Evolutionary conservation across 1,284 basidiomycete species (phyloP).

Genomic region (Tilletiaria anomala): DNA sequence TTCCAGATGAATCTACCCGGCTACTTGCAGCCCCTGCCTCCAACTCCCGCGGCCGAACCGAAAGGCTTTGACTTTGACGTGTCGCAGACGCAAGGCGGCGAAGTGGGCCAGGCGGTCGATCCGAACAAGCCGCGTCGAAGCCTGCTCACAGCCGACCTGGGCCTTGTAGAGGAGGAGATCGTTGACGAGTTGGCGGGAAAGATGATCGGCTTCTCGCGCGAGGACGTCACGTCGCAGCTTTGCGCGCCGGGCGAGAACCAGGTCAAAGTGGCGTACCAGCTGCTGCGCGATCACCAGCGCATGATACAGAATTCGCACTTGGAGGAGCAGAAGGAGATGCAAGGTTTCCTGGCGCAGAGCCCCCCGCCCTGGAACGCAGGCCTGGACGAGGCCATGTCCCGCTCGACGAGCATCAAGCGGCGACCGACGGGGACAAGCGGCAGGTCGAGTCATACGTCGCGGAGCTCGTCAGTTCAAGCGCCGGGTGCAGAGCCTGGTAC

Average conservation of each 20-base stretch:
- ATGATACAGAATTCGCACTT: slow-evolving; percentile 54
- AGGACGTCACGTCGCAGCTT: slow-evolving; percentile 72
- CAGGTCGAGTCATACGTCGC: no score
- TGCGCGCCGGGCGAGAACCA: slow-evolving; percentile 77
- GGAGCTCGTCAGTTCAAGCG: no score
- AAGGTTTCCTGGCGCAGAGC: slow-evolving; percentile 44
- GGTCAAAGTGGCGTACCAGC: slow-evolving; percentile 90
- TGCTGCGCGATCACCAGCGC: slow-evolving; percentile 74
- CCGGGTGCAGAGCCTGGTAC: no score
- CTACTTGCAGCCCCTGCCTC: slow-evolving; percentile 54
- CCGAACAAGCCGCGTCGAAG: not conserved
- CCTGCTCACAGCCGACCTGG: slow-evolving; percentile 46
- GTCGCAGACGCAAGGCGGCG: slow-evolving; percentile 6
- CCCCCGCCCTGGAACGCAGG: slow-evolving; percentile 46
- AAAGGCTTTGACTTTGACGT: slow-evolving; percentile 46
- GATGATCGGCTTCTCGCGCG: slow-evolving; percentile 62
- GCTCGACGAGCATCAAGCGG: slow-evolving; percentile 3
- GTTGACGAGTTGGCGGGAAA: slow-evolving; percentile 64
- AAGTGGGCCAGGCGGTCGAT: not conserved
- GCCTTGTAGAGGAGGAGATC: slow-evolving; percentile 73
- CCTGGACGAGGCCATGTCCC: slow-evolving; percentile 26
- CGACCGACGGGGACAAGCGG: not conserved
- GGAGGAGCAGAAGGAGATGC: slow-evolving; percentile 40
- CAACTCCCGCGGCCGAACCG: slow-evolving; percentile 48
- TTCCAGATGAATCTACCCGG: slow-evolving; percentile 34